Percentiles rank a stretch among this genome's conserved stretches.
Evolutionary conservation across 768 basidiomycete species (phyloP).

Genomic region (Suillus lakei): DNA sequence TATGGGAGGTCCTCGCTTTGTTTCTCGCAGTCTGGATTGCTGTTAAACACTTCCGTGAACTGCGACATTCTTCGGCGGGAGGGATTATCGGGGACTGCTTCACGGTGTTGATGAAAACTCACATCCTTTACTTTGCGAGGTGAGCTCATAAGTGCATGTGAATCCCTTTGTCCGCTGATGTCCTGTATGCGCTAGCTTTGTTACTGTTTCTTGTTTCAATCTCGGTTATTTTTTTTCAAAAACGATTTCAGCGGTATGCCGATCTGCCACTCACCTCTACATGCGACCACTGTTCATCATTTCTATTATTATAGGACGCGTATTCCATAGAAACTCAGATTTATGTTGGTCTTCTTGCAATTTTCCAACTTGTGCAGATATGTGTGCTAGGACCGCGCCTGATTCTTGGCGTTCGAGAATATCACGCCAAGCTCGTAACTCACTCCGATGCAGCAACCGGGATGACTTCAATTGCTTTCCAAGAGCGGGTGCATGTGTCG

Average conservation of each 20-base stretch:
- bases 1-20: not conserved
- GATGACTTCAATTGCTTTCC: not conserved
- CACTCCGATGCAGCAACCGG: not conserved
- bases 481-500: not conserved
- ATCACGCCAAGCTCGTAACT: not conserved
- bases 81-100: not conserved
- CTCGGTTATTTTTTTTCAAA: not conserved
- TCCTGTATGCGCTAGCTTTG: not conserved
- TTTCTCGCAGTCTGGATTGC: not conserved
- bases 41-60: not conserved
- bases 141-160: not conserved
- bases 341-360: not conserved
- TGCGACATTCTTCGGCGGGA: not conserved
- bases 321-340: not conserved
- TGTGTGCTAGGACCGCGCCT: not conserved
- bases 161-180: not conserved
- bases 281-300: not conserved
- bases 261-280: not conserved
- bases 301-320: not conserved
- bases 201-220: not conserved
- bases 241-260: not conserved
- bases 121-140: not conserved
- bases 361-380: not conserved
- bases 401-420: not conserved
- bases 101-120: not conserved